phyloP scores from a whole-genome alignment of 1,284 basidiomycete species.

The Fomitopsis betulina region DNA sequence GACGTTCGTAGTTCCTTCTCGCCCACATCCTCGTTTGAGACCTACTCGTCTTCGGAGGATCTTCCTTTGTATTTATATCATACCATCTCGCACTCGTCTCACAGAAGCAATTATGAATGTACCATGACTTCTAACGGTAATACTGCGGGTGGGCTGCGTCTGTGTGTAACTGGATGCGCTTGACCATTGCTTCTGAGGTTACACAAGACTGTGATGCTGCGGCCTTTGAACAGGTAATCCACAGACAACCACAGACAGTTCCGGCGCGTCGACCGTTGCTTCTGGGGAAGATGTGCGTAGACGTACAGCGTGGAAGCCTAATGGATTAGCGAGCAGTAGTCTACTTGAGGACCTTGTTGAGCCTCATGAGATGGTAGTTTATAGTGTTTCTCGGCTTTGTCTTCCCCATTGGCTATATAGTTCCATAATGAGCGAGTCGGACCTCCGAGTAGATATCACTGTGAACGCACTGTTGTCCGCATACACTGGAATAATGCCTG shows the following conservation, averaged over 20 bases:
- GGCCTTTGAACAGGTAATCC: no score
- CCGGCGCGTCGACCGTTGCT: no score
- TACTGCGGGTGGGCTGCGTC: not conserved
- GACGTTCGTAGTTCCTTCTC: not conserved
- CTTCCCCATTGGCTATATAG: slow-evolving; percentile 52
- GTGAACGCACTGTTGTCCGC: slow-evolving; percentile 69
- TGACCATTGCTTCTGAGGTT: not conserved
- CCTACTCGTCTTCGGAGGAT: not conserved
- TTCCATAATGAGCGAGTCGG: slow-evolving; percentile 1
- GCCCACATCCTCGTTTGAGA: not conserved
- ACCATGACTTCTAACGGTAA: not conserved
- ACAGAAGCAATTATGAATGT: slow-evolving; percentile 3
- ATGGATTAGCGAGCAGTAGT: not conserved
- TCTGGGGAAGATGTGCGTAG: not conserved
- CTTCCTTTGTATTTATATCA: slow-evolving; percentile 1
- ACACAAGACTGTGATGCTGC: no score
- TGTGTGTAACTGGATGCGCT: not conserved
- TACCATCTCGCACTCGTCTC: not conserved
- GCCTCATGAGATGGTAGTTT: slow-evolving; percentile 80
- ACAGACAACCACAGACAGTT: no score
- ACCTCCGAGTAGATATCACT: not conserved
- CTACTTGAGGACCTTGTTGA: slow-evolving; percentile 68
- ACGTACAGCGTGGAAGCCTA: not conserved
- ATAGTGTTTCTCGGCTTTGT: slow-evolving; percentile 69
- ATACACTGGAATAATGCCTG: slow-evolving; percentile 80